Evolutionary conservation across 1,139 yeast species (phyloP).

Genomic region (Eremothecium coryli): DNA sequence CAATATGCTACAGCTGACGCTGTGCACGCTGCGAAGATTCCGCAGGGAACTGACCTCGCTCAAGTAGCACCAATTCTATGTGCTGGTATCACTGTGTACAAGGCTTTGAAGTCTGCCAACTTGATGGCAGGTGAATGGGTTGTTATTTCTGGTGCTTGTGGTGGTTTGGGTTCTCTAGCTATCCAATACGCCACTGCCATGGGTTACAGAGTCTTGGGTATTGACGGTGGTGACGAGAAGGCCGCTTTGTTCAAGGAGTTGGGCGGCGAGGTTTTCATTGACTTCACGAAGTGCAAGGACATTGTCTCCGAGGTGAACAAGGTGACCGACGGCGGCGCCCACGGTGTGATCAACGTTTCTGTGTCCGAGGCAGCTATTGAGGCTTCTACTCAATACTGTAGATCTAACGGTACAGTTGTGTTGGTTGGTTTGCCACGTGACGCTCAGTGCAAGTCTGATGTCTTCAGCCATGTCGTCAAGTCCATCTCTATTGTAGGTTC

Average conservation of each 20-base stretch:
- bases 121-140: slow-evolving; percentile 70
- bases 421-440: slow-evolving; percentile 74
- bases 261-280: slow-evolving; percentile 67
- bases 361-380: slow-evolving; percentile 66
- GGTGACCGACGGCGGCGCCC: slow-evolving; percentile 69
- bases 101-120: slow-evolving; percentile 65
- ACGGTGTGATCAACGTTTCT: slow-evolving; percentile 72
- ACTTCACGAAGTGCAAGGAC: slow-evolving; percentile 47
- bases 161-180: slow-evolving; percentile 77
- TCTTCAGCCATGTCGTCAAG: slow-evolving; percentile 57
- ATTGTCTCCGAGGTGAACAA: slow-evolving; percentile 43
- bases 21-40: slow-evolving; percentile 72
- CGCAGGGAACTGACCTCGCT: slow-evolving; percentile 62
- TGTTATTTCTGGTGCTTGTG: slow-evolving; percentile 74
- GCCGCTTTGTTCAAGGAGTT: slow-evolving; percentile 43
- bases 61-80: slow-evolving; percentile 68
- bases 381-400: slow-evolving; percentile 59
- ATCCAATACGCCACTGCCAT: slow-evolving; percentile 75
- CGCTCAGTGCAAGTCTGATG: slow-evolving; percentile 54
- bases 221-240: slow-evolving; percentile 68
- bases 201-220: slow-evolving; percentile 70
- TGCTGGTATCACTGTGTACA: slow-evolving; percentile 80
- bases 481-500: slow-evolving; percentile 61
- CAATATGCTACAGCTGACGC: slow-evolving; percentile 83
- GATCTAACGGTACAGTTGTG: slow-evolving; percentile 70